Evolutionary conservation across 2,329 filamentous ascomycete species (phyloP), one percentile per base, ranked within the genome.

Genomic region (Pseudopyrenochaeta lycopersici): DNA sequence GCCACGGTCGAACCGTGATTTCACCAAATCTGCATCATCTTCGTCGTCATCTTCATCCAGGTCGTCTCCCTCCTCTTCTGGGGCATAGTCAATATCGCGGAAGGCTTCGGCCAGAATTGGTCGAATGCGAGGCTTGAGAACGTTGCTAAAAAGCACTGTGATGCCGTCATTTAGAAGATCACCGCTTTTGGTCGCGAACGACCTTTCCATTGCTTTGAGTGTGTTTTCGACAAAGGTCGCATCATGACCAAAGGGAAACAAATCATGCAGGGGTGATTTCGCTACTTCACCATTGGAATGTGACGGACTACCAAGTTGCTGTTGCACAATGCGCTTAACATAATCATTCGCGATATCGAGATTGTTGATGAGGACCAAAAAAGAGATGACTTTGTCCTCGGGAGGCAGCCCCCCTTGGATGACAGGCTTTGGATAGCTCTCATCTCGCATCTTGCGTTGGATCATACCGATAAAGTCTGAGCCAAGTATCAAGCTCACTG

Each of bases 381-480:
- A 99, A 3, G 90, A 84, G 46, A 98, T 86, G 60, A 97, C 90
- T 64, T 89, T 91, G 66, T 92, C 88, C 74, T 99, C 95, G 0
- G 93, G 91, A 0, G 94, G 94, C 39, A 93, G 83, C 0, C 88
- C 90, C 33, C 92, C 92, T 73, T 92, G 88, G 1, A 93, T 85
- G 0, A 86, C 80, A 1, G 91, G 83, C 68, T 90, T 91, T 0
- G 94, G 95, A 70, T 97, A 98, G 57, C 89, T 90, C 75, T 99
- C 95, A 72, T 98, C 92, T 39, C 92, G 88, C 95, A 99, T 98
- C 77, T 96, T 97, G 53, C 94, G 89, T 75, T 98, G 94, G 33
- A 97, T 88, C 92, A 99, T 97, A 67, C 92, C 91, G 61, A 98
- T 88, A 72, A 98, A 99, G 74, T 99, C 95, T 3, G 88, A 87